Evolutionary conservation across 495 filamentous ascomycete genomes (phyloP).

Genomic region (Patellaria atrata): DNA sequence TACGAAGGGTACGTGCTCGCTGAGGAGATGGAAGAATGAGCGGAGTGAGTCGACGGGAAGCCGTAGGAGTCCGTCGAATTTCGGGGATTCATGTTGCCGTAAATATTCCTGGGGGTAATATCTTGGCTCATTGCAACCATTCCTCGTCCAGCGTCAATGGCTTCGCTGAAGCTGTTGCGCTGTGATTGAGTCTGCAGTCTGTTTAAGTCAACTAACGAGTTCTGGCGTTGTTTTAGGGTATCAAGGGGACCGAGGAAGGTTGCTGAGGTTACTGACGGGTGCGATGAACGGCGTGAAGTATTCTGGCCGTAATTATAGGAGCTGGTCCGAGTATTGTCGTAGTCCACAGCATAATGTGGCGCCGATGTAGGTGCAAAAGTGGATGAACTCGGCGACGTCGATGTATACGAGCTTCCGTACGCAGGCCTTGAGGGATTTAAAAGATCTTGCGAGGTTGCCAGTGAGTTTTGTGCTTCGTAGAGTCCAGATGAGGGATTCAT

Average conservation of each 20-base stretch:
- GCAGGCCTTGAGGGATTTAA: slow-evolving; percentile 34
- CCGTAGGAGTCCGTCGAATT: slow-evolving; percentile 83
- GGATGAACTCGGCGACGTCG: slow-evolving; percentile 44
- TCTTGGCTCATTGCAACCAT: slow-evolving; percentile 93
- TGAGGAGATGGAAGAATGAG: slow-evolving; percentile 90
- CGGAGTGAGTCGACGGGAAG: slow-evolving; percentile 80
- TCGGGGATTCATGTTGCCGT: slow-evolving; percentile 48
- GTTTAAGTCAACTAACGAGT: slow-evolving; percentile 47
- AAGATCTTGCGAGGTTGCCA: slow-evolving; percentile 62
- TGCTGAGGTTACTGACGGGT: slow-evolving; percentile 65
- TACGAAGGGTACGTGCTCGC: slow-evolving; percentile 51
- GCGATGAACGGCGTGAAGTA: slow-evolving; percentile 63
- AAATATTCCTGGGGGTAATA: slow-evolving; percentile 78
- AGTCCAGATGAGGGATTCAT: slow-evolving; percentile 52
- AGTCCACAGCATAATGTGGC: slow-evolving; percentile 48
- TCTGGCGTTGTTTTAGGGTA: slow-evolving; percentile 34
- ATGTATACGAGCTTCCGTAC: slow-evolving; percentile 21
- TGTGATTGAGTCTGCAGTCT: slow-evolving; percentile 41
- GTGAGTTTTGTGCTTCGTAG: slow-evolving; percentile 54
- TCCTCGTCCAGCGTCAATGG: slow-evolving; percentile 75
- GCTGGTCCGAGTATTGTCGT: slow-evolving; percentile 41
- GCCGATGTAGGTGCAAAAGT: slow-evolving; percentile 54
- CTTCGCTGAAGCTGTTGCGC: slow-evolving; percentile 57
- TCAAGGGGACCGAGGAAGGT: slow-evolving; percentile 32
- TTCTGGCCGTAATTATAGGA: slow-evolving; percentile 45